These are phyloP conservation scores for Aegilops umbellulata DNA, from an alignment of 176 grass and related monocot species.

Conservation along the genomic window DNA sequence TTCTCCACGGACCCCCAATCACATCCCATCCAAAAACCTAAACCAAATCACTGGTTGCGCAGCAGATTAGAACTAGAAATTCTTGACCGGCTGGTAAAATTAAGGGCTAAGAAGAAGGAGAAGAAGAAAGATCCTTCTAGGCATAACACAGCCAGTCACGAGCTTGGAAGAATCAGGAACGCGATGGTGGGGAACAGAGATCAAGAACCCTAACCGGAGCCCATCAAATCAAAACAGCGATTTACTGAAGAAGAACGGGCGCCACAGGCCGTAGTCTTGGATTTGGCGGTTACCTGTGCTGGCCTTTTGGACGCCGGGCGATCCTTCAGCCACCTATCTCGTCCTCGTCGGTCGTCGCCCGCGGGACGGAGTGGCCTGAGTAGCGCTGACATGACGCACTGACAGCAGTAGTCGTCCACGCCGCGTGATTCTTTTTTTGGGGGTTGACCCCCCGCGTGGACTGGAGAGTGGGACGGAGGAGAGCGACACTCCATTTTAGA, in stretches of 20 bases:
- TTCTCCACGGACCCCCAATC: not conserved
- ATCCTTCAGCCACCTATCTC: not conserved
- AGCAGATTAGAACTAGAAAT: not conserved
- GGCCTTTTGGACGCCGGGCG: not conserved
- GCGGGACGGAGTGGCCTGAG: not conserved
- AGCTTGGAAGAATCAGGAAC: too few species aligned
- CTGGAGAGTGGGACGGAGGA: not conserved
- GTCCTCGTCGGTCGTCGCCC: not conserved
- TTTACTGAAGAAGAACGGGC: not conserved
- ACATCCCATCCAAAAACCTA: not conserved
- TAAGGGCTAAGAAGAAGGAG: not conserved
- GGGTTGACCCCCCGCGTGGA: not conserved
- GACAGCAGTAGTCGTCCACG: not conserved
- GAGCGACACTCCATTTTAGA: not conserved
- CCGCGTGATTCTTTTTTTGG: not conserved
- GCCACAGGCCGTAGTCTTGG: not conserved
- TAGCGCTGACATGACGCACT: not conserved
- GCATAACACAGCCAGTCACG: not conserved
- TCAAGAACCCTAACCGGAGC: not conserved
- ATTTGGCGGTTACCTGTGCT: not conserved
- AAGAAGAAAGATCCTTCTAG: not conserved
- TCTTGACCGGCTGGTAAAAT: not conserved
- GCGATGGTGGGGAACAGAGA: not conserved
- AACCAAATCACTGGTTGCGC: not conserved
- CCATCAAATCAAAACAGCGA: not conserved